Evolutionary conservation across 768 basidiomycete genomes (phyloP).

Genomic region (Rhodosporidiobolus sp.): DNA sequence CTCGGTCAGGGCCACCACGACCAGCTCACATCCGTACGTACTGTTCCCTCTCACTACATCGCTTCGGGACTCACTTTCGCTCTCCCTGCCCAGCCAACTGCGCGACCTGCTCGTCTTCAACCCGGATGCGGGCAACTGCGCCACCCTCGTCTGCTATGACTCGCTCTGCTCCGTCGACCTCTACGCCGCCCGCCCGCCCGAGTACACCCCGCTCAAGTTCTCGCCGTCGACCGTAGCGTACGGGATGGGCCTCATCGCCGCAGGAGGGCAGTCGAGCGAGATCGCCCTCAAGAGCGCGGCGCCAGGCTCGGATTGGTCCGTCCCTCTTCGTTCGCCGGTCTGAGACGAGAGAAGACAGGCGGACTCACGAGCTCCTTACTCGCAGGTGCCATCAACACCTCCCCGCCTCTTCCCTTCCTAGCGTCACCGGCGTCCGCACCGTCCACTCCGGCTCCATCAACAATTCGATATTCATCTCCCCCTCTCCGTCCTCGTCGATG

Average conservation of each 20-base stretch:
- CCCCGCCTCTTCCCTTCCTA: not conserved
- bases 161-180: conserved; percentile 27
- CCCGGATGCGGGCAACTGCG: conserved; percentile 3
- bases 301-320: conserved; percentile 18
- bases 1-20: conserved; percentile 12
- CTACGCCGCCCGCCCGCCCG: not conserved
- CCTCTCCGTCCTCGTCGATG: conserved; percentile 11
- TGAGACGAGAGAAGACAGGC: not conserved
- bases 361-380: not conserved
- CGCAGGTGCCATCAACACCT: conserved; percentile 26
- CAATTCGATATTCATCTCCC: conserved; percentile 68
- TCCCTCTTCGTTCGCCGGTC: not conserved
- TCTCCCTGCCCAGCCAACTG: conserved; percentile 30
- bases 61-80: not conserved
- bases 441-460: conserved; percentile 69
- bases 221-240: conserved; percentile 24
- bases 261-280: conserved; percentile 42
- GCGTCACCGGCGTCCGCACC: conserved; percentile 54
- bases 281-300: conserved; percentile 29
- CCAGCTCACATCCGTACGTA: conserved; percentile 17
- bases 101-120: conserved; percentile 29
- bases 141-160: conserved; percentile 19
- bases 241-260: conserved; percentile 39
- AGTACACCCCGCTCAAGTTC: conserved; percentile 36
- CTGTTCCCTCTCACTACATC: too few species aligned